These are phyloP conservation scores for Calonectria fujianensis DNA, from an alignment of 2,329 filamentous ascomycete species.

Conservation along the genomic window DNA sequence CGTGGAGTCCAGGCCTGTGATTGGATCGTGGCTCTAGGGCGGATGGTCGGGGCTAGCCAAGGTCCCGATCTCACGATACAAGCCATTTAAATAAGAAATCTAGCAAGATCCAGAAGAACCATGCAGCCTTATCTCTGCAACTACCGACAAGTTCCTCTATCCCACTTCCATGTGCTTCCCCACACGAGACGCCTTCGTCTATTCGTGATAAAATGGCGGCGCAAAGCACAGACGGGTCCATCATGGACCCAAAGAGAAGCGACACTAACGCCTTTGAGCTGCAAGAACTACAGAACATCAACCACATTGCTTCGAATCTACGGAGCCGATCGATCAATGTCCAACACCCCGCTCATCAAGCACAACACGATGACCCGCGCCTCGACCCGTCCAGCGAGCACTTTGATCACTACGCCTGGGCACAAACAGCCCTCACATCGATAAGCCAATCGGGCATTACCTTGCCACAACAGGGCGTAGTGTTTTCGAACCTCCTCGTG, in stretches of 20 bases:
- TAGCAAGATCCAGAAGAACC: neutral
- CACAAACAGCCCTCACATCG: slow-evolving; percentile 1
- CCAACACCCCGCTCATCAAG: slow-evolving; percentile 2
- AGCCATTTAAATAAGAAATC: slow-evolving; percentile 17
- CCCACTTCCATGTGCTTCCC: neutral
- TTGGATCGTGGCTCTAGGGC: slow-evolving; percentile 1
- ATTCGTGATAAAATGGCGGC: slow-evolving; percentile 13
- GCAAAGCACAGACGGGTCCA: neutral
- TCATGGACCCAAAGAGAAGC: neutral
- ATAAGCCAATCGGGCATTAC: slow-evolving; percentile 14
- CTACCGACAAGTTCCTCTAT: neutral
- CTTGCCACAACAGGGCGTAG: neutral
- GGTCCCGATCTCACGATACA: neutral
- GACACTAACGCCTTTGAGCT: slow-evolving; percentile 12
- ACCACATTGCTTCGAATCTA: slow-evolving; percentile 15
- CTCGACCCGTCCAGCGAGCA: neutral
- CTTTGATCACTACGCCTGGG: slow-evolving; percentile 21
- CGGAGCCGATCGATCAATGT: slow-evolving; percentile 8
- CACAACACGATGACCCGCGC: slow-evolving; percentile 2
- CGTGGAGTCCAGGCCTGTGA: neutral
- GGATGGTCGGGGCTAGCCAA: slow-evolving; percentile 8
- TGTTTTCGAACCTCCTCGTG: neutral
- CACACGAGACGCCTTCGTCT: neutral
- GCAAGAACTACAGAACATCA: slow-evolving; percentile 1
- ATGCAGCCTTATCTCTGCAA: slow-evolving; percentile 3